Evolutionary conservation across 805 yeast species (phyloP), one percentile per base, ranked within the genome.

Genomic region (Metschnikowia kunwiensis): DNA sequence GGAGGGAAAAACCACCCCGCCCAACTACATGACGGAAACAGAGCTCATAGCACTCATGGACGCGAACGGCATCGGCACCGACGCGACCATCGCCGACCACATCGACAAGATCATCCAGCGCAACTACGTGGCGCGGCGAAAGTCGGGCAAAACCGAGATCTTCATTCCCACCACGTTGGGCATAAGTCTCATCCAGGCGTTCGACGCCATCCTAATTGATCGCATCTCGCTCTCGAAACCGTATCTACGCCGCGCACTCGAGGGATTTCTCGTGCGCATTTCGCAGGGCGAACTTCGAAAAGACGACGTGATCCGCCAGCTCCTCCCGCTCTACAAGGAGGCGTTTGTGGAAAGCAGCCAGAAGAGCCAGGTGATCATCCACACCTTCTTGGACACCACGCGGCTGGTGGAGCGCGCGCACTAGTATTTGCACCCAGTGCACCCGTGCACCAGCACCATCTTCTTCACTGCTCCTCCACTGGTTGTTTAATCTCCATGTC

Each of bases 51-150:
- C 86, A 7, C 64, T 93, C 30, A 93, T 93, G 99, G 97, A 94
- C 64, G 85, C 80, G 8, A 93, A 93, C 58, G 97, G 97, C 0
- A 93, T 93, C 29, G 99, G 99, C 2, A 93, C 99, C 0, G 99
- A 93, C 65, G 99, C 99, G 1, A 93, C 99, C 0, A 94, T 93
- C 60, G 98, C 97, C 0, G 98, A 93, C 27, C 99, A 93, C 60
- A 93, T 93, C 24, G 88, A 84, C 40, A 89, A 85, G 54, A 79
- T 93, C 27, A 62, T 74, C 19, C 58, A 59, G 8, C 63, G 98
- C 35, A 77, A 78, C 13, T 94, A 89, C 51, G 75, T 86, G 4
- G 61, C 59, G 12, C 78, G 72, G 46, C 61, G 57, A 35, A 63
- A 58, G 28, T 48, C 51, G 27, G 61, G 64, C 14, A 49, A 65